Evolutionary conservation across 768 basidiomycete species (phyloP).

Genomic region (Phylloporus rhodoxanthus): DNA sequence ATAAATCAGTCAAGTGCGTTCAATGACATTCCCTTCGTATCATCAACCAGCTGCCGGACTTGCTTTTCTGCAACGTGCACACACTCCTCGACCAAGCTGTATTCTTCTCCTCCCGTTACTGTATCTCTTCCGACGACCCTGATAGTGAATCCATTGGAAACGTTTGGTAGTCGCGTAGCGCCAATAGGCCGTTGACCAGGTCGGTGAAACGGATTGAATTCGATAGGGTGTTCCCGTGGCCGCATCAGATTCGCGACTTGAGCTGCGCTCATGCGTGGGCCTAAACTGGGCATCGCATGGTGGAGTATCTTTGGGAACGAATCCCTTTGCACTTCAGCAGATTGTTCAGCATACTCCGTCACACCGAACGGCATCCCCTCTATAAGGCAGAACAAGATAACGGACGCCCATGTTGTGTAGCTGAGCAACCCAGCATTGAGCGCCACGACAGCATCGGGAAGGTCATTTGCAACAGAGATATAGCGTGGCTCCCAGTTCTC

Average conservation of each 20-base stretch:
- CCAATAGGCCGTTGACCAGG: slow-evolving; percentile 29
- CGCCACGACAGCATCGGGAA: slow-evolving; percentile 40
- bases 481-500: slow-evolving; percentile 25
- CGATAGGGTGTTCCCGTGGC: slow-evolving; percentile 27
- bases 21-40: slow-evolving; percentile 17
- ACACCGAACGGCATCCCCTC: slow-evolving; percentile 30
- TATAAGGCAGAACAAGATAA: slow-evolving; percentile 28
- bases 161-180: slow-evolving; percentile 25
- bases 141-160: slow-evolving; percentile 31
- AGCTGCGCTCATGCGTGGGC: slow-evolving; percentile 18
- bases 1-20: slow-evolving; percentile 25
- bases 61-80: background rate
- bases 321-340: slow-evolving; percentile 28
- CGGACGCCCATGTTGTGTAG: slow-evolving; percentile 34
- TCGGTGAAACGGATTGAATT: slow-evolving; percentile 30
- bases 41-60: slow-evolving; percentile 12
- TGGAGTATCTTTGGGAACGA: slow-evolving; percentile 27
- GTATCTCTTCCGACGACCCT: slow-evolving; percentile 20
- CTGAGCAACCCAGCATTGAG: slow-evolving; percentile 36
- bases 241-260: slow-evolving; percentile 21
- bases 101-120: background rate
- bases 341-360: slow-evolving; percentile 35
- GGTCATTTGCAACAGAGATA: slow-evolving; percentile 9
- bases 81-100: background rate
- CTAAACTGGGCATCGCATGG: slow-evolving; percentile 22